Evolutionary conservation across 306 rosid species (phyloP), one percentile per base, ranked within the genome.

Genomic region (Acacia acuminata): DNA sequence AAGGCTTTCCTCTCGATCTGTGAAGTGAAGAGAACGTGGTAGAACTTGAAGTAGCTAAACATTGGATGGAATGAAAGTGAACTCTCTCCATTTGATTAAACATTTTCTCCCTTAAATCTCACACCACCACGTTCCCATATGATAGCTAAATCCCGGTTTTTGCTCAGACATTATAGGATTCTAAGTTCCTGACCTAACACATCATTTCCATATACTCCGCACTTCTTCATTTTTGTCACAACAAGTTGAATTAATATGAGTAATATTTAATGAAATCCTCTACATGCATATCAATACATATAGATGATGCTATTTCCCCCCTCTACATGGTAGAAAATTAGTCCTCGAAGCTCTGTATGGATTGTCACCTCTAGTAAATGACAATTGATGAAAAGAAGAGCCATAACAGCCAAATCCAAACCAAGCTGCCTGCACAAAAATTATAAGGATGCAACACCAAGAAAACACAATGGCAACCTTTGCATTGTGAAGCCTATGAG

Each of bases 401-500:
- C 36, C 32, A 24, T 24, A 38, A 61, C 17, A 61, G 17, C 67
- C 67, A 61, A 25, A 24, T 61, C 34, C 67, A 61, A 61, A 61
- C 8, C 24, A 74, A 45, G 43, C 75, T 47, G 55, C 61, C 3
- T 36, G 66, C 48, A 77, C 61, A 72, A 81, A 80, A 53, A 77
- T 34, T 44, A 17, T 10, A 16, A n/a, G 30, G n/a, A 63, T 40
- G 48, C 11, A 30, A 64, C 42, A 30, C 10, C 20, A 14, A 5
- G 10, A 64, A 64, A 27, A 30, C 42, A 63, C 0, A 36, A 61
- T 24, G 17, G 51, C 60, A 38, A n/a, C 55, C 63, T 75, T 25
- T 61, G 73, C 77, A 77, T 79, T 73, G 73, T 67, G 27, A 56
- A 78, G 74, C 78, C 77, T 81, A 63, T 15, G 20, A 36, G 42